Evolutionary conservation across 345 rosid species (phyloP).

Genomic region (Citrus trifoliata): DNA sequence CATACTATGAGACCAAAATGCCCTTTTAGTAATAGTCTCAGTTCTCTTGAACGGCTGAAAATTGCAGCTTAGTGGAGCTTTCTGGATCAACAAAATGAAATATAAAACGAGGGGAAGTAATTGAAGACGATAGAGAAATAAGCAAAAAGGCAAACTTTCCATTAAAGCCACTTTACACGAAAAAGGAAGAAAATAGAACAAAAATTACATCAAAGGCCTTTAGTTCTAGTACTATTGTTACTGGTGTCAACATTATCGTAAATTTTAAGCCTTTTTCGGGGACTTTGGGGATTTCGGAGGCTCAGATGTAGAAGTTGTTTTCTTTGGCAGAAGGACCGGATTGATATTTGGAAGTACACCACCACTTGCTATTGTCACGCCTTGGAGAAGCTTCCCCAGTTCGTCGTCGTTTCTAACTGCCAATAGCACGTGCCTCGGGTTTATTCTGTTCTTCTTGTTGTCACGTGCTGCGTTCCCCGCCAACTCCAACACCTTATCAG

Average conservation of each 20-base stretch:
- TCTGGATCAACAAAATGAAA: background rate
- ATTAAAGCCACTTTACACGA: background rate
- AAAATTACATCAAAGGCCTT: background rate
- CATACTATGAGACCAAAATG: background rate
- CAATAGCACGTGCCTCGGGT: constrained; percentile 52
- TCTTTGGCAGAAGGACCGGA: constrained; percentile 66
- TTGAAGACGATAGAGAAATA: background rate
- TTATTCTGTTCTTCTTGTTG: constrained; percentile 65
- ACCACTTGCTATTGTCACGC: constrained; percentile 65
- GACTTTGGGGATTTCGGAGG: constrained; percentile 53
- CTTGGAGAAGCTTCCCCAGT: constrained; percentile 52
- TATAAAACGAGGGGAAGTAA: accelerated
- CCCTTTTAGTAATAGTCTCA: background rate
- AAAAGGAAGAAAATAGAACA: background rate
- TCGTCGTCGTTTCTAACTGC: constrained; percentile 73
- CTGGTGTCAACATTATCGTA: background rate
- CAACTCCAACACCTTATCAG: constrained; percentile 45
- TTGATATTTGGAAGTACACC: constrained; percentile 70
- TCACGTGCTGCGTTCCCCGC: constrained; percentile 75
- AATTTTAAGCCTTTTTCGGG: constrained; percentile 23
- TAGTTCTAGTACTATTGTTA: background rate
- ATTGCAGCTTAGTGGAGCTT: no score
- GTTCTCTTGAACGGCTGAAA: background rate
- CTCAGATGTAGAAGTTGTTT: constrained; percentile 28
- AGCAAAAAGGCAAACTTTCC: background rate